These are phyloP conservation scores for Yamadazyma takamatsuzukensis DNA, from an alignment of 805 yeast species.

Conservation along the genomic window DNA sequence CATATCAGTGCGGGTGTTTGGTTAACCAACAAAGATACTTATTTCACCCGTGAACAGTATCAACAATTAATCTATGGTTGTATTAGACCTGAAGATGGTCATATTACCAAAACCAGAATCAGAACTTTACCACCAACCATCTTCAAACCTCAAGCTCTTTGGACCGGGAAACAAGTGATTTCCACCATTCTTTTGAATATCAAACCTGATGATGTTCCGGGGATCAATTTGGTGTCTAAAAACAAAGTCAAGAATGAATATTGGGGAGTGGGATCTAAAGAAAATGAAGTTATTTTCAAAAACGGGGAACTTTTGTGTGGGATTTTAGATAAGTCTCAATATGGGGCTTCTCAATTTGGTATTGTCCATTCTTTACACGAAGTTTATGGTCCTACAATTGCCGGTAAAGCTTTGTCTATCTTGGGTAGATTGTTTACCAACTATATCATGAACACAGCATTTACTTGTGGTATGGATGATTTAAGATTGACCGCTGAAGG, in stretches of 20 bases:
- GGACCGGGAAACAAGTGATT: constrained; percentile 98
- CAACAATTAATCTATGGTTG: constrained; percentile 93
- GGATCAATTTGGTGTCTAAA: constrained; percentile 76
- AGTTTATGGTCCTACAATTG: constrained; percentile 86
- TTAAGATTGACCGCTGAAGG: constrained; percentile 89
- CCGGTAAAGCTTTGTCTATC: constrained; percentile 88
- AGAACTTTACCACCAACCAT: constrained; percentile 87
- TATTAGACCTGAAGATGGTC: constrained; percentile 96
- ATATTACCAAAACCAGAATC: constrained; percentile 64
- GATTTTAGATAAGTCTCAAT: constrained; percentile 94
- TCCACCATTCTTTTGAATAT: constrained; percentile 88
- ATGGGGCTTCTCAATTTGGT: constrained; percentile 97
- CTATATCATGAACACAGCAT: constrained; percentile 86
- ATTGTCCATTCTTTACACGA: constrained; percentile 94
- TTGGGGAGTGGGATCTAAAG: constrained; percentile 85
- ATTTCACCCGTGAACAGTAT: constrained; percentile 86
- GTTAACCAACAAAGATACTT: constrained; percentile 90
- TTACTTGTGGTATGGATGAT: constrained; percentile 99
- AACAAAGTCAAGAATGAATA: constrained; percentile 92
- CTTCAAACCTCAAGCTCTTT: constrained; percentile 78
- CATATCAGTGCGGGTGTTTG: constrained; percentile 99
- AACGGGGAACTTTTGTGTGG: constrained; percentile 90
- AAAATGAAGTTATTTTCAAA: constrained; percentile 80
- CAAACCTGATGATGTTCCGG: constrained; percentile 84
- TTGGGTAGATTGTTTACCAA: constrained; percentile 93